Evolutionary conservation across 805 yeast species (phyloP), one percentile per base, ranked within the genome.

Genomic region (Hermanozyma aechmeae): DNA sequence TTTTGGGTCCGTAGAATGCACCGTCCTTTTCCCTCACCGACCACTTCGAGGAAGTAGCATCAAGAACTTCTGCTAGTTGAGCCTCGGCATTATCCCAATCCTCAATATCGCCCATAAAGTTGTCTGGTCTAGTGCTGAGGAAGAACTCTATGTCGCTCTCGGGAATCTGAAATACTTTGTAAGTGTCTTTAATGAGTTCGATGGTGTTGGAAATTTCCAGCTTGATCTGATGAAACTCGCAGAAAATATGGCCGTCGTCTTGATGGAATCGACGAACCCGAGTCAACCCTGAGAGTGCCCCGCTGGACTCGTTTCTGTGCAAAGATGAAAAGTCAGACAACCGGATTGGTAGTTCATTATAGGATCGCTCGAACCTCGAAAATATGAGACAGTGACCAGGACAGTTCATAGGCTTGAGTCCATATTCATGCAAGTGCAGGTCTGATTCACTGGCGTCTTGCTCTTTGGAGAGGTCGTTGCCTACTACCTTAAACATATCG

Each of bases 231-330:
- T 69, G 74, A 20, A 70, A 65, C 2, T 79, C 73, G 50, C 98
- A 92, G 52, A 92, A 92, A 16, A 92, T 87, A 46, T 92, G 98
- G 6, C 96, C 97, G 52, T 92, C 98, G 53, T 92, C 98, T 58
- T 92, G 98, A 54, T 92, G 98, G 58, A 92, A 92, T 38, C 95
- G 65, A 34, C 98, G 71, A 3, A 92, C 96, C 32, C 98, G 66
- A 0, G 97, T 92, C 21, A 92, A 61, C 0, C 98, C 98, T 5
- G 89, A 71, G 13, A 92, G 66, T 1, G 97, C 93, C 3, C 98
- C 98, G 33, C 93, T 79, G 16, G 94, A 79, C 55, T 92, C 98
- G 48, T 92, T 92, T 47, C 98, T 68, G 53, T 92, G 98, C 34
- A 92, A 60, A 2, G 95, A 84, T 15, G 93, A 79, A 58, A 89